phyloP scores from a whole-genome alignment of 2,329 filamentous ascomycete species.

The Cladosporium sp. region DNA sequence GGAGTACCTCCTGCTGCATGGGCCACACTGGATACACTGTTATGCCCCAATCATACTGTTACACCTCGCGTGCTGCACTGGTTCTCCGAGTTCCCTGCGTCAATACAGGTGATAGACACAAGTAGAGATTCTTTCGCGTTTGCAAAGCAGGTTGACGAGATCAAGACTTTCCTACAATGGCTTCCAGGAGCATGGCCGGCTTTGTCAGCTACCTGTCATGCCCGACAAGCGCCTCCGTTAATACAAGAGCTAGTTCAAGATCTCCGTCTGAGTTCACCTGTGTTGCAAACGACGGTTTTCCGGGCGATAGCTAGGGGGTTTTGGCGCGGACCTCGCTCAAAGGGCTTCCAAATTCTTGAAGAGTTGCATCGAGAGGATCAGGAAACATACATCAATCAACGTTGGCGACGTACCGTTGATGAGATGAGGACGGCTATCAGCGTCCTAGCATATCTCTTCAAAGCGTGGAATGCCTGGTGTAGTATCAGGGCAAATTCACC shows the following conservation, averaged over 20 bases:
- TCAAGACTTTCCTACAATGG: conserved; percentile 21
- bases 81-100: conserved; percentile 50
- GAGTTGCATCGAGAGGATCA: conserved; percentile 21
- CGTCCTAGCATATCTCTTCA: conserved; percentile 14
- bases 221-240: conserved; percentile 49
- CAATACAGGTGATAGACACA: conserved; percentile 36
- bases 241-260: conserved; percentile 51
- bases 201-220: conserved; percentile 20
- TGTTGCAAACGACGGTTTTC: conserved; percentile 54
- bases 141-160: neutral
- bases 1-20: conserved; percentile 27
- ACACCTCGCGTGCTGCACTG: conserved; percentile 38
- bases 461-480: neutral
- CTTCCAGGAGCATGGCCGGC: conserved; percentile 23
- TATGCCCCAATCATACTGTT: conserved; percentile 45
- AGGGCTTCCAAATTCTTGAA: conserved; percentile 16
- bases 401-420: conserved; percentile 12
- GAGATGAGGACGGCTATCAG: conserved; percentile 17
- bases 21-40: conserved; percentile 40
- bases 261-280: conserved; percentile 47
- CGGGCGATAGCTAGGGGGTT: conserved; percentile 45
- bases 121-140: conserved; percentile 25
- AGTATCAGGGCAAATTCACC: neutral
- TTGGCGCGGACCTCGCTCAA: conserved; percentile 30
- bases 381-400: conserved; percentile 15